Conservation (phyloP, 805 yeast genomes). For the Tanozyma kutaoensis region DNA sequence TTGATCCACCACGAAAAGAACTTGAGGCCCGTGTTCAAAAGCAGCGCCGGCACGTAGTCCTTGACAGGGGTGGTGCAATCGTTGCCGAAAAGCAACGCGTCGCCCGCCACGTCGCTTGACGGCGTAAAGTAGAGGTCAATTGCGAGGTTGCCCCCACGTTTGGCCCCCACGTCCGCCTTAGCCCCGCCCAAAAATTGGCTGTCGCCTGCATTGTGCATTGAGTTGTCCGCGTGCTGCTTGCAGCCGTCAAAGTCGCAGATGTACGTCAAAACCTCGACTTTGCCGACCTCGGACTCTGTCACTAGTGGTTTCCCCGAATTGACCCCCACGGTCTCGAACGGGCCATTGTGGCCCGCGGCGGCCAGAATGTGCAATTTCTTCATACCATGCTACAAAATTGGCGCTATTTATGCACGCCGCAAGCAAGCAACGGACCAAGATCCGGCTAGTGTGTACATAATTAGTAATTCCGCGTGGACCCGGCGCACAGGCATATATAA, state of each 20-base stretch:
- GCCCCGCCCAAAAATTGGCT: too few relatives aligned
- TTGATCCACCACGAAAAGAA: constrained; percentile 46
- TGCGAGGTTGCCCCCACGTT: constrained; percentile 15
- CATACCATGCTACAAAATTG: background rate
- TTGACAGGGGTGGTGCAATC: constrained; percentile 49
- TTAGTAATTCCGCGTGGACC: background rate
- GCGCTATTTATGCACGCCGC: background rate
- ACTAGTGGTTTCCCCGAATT: background rate
- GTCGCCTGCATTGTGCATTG: background rate
- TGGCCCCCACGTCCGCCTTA: too few relatives aligned
- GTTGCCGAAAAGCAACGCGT: constrained; percentile 52
- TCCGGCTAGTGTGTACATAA: background rate
- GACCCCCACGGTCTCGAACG: background rate
- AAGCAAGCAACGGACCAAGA: background rate
- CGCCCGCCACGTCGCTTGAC: constrained; percentile 28
- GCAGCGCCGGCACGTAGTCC: constrained; percentile 41
- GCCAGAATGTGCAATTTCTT: background rate
- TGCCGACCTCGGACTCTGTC: background rate
- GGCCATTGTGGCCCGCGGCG: background rate
- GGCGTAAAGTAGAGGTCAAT: constrained; percentile 29
- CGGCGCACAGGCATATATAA: background rate
- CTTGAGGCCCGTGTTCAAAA: constrained; percentile 34
- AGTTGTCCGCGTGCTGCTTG: background rate
- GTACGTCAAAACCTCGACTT: background rate
- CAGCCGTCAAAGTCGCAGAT: background rate